Base-by-base conservation (phyloP, 257 asterid species). In the Solanum megistacrolobum region DNA sequence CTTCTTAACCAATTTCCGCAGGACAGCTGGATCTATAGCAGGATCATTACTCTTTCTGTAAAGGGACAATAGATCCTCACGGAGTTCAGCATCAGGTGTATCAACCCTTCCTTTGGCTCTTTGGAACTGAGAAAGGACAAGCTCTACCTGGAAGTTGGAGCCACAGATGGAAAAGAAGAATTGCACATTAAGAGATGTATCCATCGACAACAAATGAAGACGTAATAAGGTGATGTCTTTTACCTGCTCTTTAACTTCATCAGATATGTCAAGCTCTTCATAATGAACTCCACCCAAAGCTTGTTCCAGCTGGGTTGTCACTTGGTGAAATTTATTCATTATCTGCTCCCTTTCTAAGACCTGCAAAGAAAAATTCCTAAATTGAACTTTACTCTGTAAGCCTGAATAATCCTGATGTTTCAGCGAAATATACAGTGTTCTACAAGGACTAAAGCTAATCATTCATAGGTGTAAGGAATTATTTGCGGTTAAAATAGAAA, bases 161-260 rank as follows among this genome's bases (percentile, higher is more conserved):
- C 81, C 86, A 48, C 20, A 29, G 69, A 48, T 82, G 69, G 69
- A 46, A 48, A 82, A 48, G 86, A 82, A 82, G 10, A 79, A 48
- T 31, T 81, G 41, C 86, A 48, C 69, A 82, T 82, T 39, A 82
- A 82, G 41, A 81, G 86, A 29, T 48, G 86, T 48, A 29, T 31
- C 69, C 88, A 83, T 68, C 75, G 14, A 48, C n/a, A 86, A 25
- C 38, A 84, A 65, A n/a, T 16, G 36, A 73, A 82, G 69, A 46
- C 29, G 55, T 48, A 18, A 48, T 82, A 31, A 82, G 69, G 41
- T 79, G 36, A 82, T 48, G 66, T 7, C 13, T 34, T 89, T 89
- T 79, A 97, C 99, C 94, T 96, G 99, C 87, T 97, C 99, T 89
- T 97, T 95, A 65, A 97, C 98, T 94, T 97, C 99, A 92, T 96